Base-by-base conservation (phyloP, 495 filamentous ascomycete genomes). In the Chaetomium fimeti region DNA sequence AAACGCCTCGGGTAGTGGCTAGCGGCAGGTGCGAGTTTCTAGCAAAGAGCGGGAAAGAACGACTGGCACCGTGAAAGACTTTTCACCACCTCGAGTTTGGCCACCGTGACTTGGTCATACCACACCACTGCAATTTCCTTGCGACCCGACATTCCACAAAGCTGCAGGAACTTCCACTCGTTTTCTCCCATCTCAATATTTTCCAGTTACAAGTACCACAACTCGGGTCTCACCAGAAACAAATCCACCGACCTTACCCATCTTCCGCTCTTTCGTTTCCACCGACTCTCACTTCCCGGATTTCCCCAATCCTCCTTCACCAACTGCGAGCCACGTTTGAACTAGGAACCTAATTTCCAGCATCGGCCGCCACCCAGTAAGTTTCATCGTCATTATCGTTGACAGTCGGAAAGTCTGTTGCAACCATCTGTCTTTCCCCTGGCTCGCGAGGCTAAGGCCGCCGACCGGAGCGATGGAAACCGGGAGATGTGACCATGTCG, bases 181-280 rank as follows among this genome's bases (percentile, higher is more conserved):
- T 32, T 59, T 47, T 25, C 42, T 59, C 25, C 57, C 55, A 47
- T 45, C 57, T 48, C 57, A 16, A 58, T 32, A 59, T 58, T 45
- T n/a, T 27, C 57, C 40, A 15, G 7, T 25, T 32, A 40, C 53
- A 56, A 36, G n/a, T 9, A 22, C 16, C 13, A 38, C 55, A 22
- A 57, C 16, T 27, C 42, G 7, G 29, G 40, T 45, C 24, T 24
- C 38, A 58, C 42, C 13, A 20, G 54, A n/a, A 56, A n/a, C 53
- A n/a, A n/a, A 29, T 27, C 25, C 27, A 5, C 22, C 40, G n/a
- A 20, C 45, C 7, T 20, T 18, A 2, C 57, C 27, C 25, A n/a
- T 12, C 7, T 59, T 59, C 57, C 40, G 11, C 27, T 58, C 22
- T 6, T 56, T 25, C 8, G 32, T 4, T 5, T 40, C 29, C 48